Percentiles rank a stretch among this genome's conserved stretches.
Evolutionary conservation across 331 rosid species (phyloP).

Genomic region (Malus hybrid): DNA sequence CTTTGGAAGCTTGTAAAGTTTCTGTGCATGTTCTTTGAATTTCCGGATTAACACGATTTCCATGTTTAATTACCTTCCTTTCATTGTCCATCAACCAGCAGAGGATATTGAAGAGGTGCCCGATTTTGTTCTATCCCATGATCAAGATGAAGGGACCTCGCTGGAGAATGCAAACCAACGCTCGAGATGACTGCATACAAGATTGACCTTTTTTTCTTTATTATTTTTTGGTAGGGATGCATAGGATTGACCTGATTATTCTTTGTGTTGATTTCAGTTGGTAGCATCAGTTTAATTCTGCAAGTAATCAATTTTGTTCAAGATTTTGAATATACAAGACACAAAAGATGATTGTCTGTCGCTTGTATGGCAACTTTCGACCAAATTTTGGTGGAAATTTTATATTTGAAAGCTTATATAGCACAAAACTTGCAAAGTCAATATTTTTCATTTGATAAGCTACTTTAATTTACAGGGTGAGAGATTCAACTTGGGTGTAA

Average conservation of each 20-base stretch:
- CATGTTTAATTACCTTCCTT: background rate
- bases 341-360: background rate
- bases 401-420: background rate
- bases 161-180: constrained; percentile 1
- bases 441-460: background rate
- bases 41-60: background rate
- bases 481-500: background rate
- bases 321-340: background rate
- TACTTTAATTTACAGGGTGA: background rate
- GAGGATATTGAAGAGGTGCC: constrained; percentile 63
- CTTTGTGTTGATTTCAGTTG: background rate
- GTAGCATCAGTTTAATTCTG: background rate
- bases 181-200: background rate
- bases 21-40: background rate
- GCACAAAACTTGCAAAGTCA: background rate
- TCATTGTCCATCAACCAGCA: constrained; percentile 41
- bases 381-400: background rate
- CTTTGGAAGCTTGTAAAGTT: constrained; percentile 49
- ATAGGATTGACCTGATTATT: background rate
- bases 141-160: constrained; percentile 14
- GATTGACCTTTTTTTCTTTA: background rate
- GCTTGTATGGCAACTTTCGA: background rate
- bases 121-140: constrained; percentile 29
- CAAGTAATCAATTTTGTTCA: background rate
- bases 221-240: background rate